Base-by-base conservation (phyloP, 2,329 filamentous ascomycete genomes). In the Fusarium ambrosium region DNA sequence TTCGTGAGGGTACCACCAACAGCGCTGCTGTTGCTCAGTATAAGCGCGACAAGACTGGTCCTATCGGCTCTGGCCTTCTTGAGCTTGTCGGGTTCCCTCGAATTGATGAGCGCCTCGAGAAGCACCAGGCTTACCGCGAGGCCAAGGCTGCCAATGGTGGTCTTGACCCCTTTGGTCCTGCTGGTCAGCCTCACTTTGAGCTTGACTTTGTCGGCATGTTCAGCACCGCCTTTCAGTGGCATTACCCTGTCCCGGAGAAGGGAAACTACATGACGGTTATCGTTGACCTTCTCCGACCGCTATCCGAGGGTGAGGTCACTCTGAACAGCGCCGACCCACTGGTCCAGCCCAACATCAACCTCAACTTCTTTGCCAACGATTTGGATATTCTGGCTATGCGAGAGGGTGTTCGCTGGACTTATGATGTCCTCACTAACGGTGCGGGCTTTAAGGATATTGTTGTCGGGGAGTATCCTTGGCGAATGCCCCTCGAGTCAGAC, bases 171-270 rank as follows among this genome's bases (percentile, higher is more conserved):
- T 91, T 91, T 75, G 85, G 86, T 1, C 89, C 89, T 0, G 84
- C 81, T 6, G 89, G 88, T 10, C 89, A 91, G 78, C 89, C 89
- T 37, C 89, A 91, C 71, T 91, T 91, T 72, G 89, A 91, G 80
- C 84, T 91, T 45, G 90, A 92, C 80, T 92, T 92, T 75, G 87
- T 92, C 13, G 83, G 85, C 62, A 86, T 92, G 84, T 92, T 92
- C 78, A 74, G 82, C 62, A 82, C 81, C 61, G 85, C 85, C 7
- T 87, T 87, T 80, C 85, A 87, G 78, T 87, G 85, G 85, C 86
- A 87, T 77, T 84, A 82, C 71, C 85, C 85, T 0, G 69, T 78
- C 0, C 85, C 85, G 1, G 77, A 79, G 4, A 56, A 77, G 24
- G 89, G 89, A 0, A 83, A 84, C 76, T 89, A 89, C 80, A 82